These are phyloP conservation scores for Fusarium sororula DNA, from an alignment of 2,329 filamentous ascomycete genomes.

Conservation along the genomic window DNA sequence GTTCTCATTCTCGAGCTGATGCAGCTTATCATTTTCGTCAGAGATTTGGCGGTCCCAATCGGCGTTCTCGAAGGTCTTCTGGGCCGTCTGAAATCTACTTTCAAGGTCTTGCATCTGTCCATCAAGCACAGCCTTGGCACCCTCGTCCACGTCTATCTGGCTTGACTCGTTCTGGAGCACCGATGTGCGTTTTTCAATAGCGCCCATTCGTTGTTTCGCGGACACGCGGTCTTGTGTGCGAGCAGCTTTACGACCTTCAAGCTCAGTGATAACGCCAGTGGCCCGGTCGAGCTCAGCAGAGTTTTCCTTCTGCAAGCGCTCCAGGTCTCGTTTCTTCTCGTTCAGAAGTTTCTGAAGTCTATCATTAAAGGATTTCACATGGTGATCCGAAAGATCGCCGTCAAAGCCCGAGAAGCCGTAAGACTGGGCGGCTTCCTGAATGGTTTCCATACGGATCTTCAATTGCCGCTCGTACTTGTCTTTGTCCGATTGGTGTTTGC, in stretches of 20 bases:
- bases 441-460: conserved; percentile 73
- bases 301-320: conserved; percentile 77
- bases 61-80: conserved; percentile 68
- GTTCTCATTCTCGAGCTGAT: conserved; percentile 75
- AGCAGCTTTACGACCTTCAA: conserved; percentile 78
- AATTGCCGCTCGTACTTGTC: conserved; percentile 86
- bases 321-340: conserved; percentile 83
- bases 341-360: conserved; percentile 77
- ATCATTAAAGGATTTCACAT: conserved; percentile 80
- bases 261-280: conserved; percentile 74
- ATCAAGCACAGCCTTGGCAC: conserved; percentile 79
- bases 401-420: conserved; percentile 89
- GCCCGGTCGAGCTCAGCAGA: conserved; percentile 77
- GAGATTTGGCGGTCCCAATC: conserved; percentile 78
- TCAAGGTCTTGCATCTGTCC: conserved; percentile 76
- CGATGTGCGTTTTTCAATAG: conserved; percentile 76
- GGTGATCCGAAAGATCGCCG: conserved; percentile 75
- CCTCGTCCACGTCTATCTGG: conserved; percentile 85
- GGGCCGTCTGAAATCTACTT: conserved; percentile 67
- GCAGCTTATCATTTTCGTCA: conserved; percentile 70
- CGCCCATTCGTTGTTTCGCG: conserved; percentile 75
- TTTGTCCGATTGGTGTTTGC: conserved; percentile 85
- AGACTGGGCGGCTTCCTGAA: conserved; percentile 78
- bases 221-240: conserved; percentile 78
- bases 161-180: conserved; percentile 74